These are phyloP conservation scores for Tympanopsis confertula DNA, from an alignment of 2,329 filamentous ascomycete species.

Conservation along the genomic window DNA sequence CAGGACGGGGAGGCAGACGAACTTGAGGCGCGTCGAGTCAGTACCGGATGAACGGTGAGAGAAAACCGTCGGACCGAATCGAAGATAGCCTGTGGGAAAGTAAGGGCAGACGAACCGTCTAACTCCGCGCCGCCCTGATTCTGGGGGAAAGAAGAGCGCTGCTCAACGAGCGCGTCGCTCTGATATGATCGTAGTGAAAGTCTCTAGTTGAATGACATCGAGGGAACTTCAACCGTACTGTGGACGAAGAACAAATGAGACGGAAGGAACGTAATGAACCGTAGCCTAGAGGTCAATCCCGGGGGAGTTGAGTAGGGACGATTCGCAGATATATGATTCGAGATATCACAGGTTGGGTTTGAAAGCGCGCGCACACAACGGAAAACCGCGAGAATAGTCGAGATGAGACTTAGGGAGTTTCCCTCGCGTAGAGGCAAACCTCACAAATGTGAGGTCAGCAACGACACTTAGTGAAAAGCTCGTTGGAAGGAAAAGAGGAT, in stretches of 20 bases:
- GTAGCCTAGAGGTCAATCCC: too few species aligned
- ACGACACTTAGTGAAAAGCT: conserved; percentile 41
- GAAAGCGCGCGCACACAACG: too few species aligned
- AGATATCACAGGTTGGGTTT: too few species aligned
- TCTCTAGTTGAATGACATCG: not conserved
- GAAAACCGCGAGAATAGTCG: too few species aligned
- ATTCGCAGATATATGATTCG: too few species aligned
- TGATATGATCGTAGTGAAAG: conserved; percentile 10
- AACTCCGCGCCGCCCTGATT: conserved; percentile 20
- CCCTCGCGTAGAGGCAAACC: too few species aligned
- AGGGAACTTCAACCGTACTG: too few species aligned
- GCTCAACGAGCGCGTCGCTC: conserved; percentile 25
- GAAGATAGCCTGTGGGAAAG: conserved; percentile 2
- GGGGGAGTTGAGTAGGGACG: too few species aligned
- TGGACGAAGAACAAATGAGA: too few species aligned
- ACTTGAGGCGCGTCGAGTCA: conserved; percentile 7
- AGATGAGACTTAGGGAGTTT: too few species aligned
- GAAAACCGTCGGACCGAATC: not conserved
- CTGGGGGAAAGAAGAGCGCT: conserved; percentile 20
- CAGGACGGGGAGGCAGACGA: conserved; percentile 23
- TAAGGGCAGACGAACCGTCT: conserved; percentile 22
- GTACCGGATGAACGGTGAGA: not conserved
- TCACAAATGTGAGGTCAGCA: conserved; percentile 14
- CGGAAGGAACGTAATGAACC: too few species aligned
- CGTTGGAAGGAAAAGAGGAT: conserved; percentile 15